Base-by-base conservation (phyloP, 1,139 yeast species). In the Diutina neorugosa region DNA sequence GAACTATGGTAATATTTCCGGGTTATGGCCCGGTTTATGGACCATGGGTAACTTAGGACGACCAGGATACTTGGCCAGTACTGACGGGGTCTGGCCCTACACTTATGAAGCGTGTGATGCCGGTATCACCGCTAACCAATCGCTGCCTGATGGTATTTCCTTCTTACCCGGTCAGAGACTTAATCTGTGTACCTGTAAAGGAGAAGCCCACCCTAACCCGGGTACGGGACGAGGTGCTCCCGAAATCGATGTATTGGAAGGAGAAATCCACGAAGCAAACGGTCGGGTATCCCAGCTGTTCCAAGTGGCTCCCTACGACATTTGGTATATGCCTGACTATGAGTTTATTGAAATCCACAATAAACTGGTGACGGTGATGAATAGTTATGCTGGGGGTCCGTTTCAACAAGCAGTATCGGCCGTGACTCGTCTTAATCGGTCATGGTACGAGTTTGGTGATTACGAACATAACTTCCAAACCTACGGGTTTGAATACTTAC, bases 71-170 rank as follows among this genome's bases (percentile, higher is more conserved):
- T 65, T 81, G 64, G 90, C 91, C 3, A 68, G 88, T 8, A 79
- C 95, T 3, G 93, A 86, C 50, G 96, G 96, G 49, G 84, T 86
- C n/a, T 88, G 96, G 96, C 96, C 96, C 2, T 88, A 87, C 62
- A 74, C 89, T 14, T 88, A 88, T 64, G 81, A 82, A 44, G 68
- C 78, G 20, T 88, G 96, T 70, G 96, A 88, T 72, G 87, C 87
- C 4, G 96, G 96, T 57, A 87, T 87, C 56, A 86, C 96, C 11
- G 84, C 94, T n/a, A 88, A 88, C 64, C 96, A 88, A 68, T 82
- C 90, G 12, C 77, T 89, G 0, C 74, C 85, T 1, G 96, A 87
- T 67, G 96, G 96, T 49, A 77, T 87, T 51, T 82, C 88, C 12
- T 84, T 78, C 62, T 70, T 88, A 46, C 88, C 89, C 0, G 96